Evolutionary conservation across 306 rosid species (phyloP), one percentile per base, ranked within the genome.

Genomic region (Mimosa bimucronata): DNA sequence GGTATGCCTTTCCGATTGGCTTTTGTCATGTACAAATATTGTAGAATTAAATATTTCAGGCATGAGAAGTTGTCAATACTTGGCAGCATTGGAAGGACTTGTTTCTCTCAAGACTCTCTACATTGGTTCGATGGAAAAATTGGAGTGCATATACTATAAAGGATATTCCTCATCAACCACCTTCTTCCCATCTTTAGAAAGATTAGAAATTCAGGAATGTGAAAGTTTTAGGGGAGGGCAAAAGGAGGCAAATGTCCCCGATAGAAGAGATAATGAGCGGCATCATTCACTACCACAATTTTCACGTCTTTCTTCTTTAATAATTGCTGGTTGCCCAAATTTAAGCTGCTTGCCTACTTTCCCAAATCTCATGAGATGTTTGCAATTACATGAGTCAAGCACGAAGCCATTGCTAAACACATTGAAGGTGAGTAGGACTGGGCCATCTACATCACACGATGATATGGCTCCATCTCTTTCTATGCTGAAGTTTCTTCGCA

Each of bases 31-130:
- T 4, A 1, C 1, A 31, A 73, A 53, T 53, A 18, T 73, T 7
- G 77, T 52, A 31, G 2, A 34, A 29, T 8, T 73, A 1, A 0
- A 0, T 0, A 0, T 73, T n/a, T 31, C 0, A 3, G 0, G 1
- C 4, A 3, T 45, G 1, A 0, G 2, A 2, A 73, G 15, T 19
- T 73, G 66, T 4, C 66, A 19, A 53, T 29, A n/a, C 37, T 26
- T 52, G 19, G 21, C 66, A 53, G 14, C 6, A 1, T 11, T 53
- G 44, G 62, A 34, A n/a, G 18, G 16, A 31, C 14, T 73, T 28
- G 19, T 42, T 7, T 73, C 5, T 1, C 50, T 73, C 11, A 23
- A 73, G 29, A 8, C 16, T n/a, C 34, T 52, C 6, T 0, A 0
- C 0, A 53, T 73, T n/a, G n/a, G n/a, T n/a, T n/a, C n/a, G n/a